Evolutionary conservation across 2,329 filamentous ascomycete genomes (phyloP), one percentile per base, ranked within the genome.

Genomic region (Coniochaeta sp.): DNA sequence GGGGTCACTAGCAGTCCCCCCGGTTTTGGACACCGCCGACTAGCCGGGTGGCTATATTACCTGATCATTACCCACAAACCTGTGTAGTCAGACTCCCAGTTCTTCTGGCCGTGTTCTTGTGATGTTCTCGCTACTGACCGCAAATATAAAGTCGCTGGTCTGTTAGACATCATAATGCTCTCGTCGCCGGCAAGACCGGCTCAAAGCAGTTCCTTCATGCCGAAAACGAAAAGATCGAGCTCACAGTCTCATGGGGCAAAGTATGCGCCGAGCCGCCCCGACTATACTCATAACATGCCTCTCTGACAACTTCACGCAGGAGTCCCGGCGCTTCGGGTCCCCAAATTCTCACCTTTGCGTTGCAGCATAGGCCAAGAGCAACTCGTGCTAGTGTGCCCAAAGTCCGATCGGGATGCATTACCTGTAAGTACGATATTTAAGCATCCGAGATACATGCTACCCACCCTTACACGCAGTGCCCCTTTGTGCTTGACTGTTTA

Each of bases 381-480:
- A 71, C 66, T 1, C 66, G 72, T 26, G 68, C 71, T 59, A 71
- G 69, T 54, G 68, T 66, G 22, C 64, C 69, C 59, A 72, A 71
- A 58, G 70, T 71, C 6, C 64, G 69, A 22, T 71, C 70, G 14
- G 69, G 70, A 9, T 72, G 70, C 59, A 62, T 69, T 26, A 69
- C 69, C 58, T 72, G 70, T 72, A 62, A 69, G 70, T 68, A 38
- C n/a, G n/a, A n/a, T 54, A 59, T 52, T 58, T 17, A 31, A 17
- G 1, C 17, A 12, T 40, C 16, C 36, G 9, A 38, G 7, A 16
- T 38, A 38, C 7, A 17, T 14, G 36, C 36, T 38, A 33, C 12
- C 12, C 7, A 7, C 4, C 36, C 36, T 4, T 38, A 7, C n/a
- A 22, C 28, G 14, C 5, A 22, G 22, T 26, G 16, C 12, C n/a